Base-by-base conservation (phyloP, 257 asterid genomes). In the Sherardia arvensis region DNA sequence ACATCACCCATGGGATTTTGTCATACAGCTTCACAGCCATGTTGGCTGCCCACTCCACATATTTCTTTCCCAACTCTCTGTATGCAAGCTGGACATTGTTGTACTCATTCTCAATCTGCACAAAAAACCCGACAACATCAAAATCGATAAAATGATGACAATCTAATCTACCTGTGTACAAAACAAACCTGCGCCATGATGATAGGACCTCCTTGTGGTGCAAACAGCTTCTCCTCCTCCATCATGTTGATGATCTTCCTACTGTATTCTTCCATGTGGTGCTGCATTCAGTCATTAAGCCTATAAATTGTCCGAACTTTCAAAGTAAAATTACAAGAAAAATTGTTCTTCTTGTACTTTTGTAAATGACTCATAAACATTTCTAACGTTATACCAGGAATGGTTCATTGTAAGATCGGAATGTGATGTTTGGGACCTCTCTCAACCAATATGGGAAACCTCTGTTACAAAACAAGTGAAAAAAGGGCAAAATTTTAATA, bases 131-230 rank as follows among this genome's bases (percentile, higher is more conserved):
- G 56, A 49, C 17, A 20, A 29, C 58, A 53, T 7, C 0, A 49
- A 20, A 18, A 7, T 15, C 49, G 49, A 3, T 15, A 43, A 43
- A 15, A 49, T 5, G 11, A 49, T 5, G 11, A 18, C 26, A 49
- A 20, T 11, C 58, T 8, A 49, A 36, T 8, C 58, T 1, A 18
- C 20, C 15, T 14, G 3, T 0, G 1, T n/a, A n/a, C 1, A 0
- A 29, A 15, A 61, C 10, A 11, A 66, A 81, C 96, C 79, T 90
- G 98, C 8, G 98, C 98, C 85, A 92, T 12, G 68, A 92, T 89
- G 51, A 92, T 87, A 18, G 98, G 98, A 32, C 98, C 98, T 71
- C 99, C 99, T 76, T 93, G 97, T 28, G 89, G 94, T 17, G 94
- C 94, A 65, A 93, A 93, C 7, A 93, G 76, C 4, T 85, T 93